These are phyloP conservation scores for Hyphopichia homilentoma DNA, from an alignment of 805 yeast species.

Conservation along the genomic window DNA sequence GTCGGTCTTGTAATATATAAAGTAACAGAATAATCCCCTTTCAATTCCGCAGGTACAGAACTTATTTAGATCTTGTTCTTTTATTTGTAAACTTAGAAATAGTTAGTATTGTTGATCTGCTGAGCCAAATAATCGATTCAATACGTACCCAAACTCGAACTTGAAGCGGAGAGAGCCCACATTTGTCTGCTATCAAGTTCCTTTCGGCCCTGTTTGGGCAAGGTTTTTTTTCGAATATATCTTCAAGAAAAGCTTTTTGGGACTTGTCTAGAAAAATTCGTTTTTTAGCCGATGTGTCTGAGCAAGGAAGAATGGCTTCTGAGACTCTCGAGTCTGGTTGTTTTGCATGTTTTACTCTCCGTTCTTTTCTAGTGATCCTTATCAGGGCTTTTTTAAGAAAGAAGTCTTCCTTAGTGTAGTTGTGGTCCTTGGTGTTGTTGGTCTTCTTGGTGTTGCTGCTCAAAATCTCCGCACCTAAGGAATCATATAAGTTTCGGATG, in stretches of 20 bases:
- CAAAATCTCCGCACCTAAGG: too few relatives aligned
- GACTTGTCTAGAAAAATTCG: not conserved
- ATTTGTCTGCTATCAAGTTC: conserved; percentile 21
- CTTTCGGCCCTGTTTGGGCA: conserved; percentile 25
- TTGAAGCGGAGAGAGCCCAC: conserved; percentile 22
- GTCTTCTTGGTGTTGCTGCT: too few relatives aligned
- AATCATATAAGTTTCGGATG: too few relatives aligned
- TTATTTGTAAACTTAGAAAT: conserved; percentile 24
- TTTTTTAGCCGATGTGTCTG: not conserved
- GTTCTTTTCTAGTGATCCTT: too few relatives aligned
- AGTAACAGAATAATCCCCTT: not conserved
- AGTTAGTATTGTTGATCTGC: conserved; percentile 3
- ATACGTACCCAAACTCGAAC: conserved; percentile 34
- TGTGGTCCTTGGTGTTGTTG: too few relatives aligned
- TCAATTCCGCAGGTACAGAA: not conserved
- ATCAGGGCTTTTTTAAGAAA: too few relatives aligned
- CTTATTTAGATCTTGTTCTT: conserved; percentile 20
- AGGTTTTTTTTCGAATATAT: conserved; percentile 9
- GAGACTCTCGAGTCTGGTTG: too few relatives aligned
- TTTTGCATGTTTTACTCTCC: too few relatives aligned
- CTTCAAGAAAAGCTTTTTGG: conserved; percentile 11
- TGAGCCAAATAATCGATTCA: not conserved
- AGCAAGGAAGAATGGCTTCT: too few relatives aligned
- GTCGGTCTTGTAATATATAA: too few relatives aligned
- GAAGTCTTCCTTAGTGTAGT: too few relatives aligned